Conservation (phyloP, 2,329 filamentous ascomycete species). For the Talaromyces atroroseus region DNA sequence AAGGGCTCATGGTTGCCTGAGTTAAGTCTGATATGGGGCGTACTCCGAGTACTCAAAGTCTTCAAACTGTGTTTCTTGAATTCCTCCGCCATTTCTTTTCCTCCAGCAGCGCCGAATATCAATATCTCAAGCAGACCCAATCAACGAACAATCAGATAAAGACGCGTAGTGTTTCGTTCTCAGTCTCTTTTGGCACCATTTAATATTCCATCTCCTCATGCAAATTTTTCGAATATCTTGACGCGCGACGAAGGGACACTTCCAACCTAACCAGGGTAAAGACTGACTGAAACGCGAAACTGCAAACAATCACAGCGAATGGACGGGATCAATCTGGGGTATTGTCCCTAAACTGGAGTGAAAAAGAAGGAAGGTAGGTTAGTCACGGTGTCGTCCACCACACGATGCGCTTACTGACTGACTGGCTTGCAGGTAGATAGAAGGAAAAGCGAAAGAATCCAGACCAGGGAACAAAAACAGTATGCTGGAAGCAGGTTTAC, state of each 20-base stretch:
- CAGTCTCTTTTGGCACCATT: neutral
- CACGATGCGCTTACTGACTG: neutral
- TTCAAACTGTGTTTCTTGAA: conserved; percentile 4
- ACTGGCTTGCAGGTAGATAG: neutral
- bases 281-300: conserved; percentile 8
- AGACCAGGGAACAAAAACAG: neutral
- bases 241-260: neutral
- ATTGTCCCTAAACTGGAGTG: conserved; percentile 5
- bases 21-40: conserved; percentile 61
- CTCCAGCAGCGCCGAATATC: neutral
- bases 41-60: conserved; percentile 16
- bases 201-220: neutral
- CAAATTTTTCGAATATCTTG: neutral
- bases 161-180: neutral
- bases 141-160: neutral
- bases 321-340: conserved; percentile 7
- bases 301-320: conserved; percentile 8
- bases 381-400: conserved; percentile 4
- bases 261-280: conserved; percentile 3
- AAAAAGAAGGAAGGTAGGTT: neutral
- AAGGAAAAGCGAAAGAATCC: neutral
- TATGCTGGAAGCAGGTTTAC: neutral
- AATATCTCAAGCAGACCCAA: neutral
- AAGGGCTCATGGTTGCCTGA: conserved; percentile 53
- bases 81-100: conserved; percentile 10